These are phyloP conservation scores for Microbotryum intermedium DNA, from an alignment of 1,284 basidiomycete species.

Conservation along the genomic window DNA sequence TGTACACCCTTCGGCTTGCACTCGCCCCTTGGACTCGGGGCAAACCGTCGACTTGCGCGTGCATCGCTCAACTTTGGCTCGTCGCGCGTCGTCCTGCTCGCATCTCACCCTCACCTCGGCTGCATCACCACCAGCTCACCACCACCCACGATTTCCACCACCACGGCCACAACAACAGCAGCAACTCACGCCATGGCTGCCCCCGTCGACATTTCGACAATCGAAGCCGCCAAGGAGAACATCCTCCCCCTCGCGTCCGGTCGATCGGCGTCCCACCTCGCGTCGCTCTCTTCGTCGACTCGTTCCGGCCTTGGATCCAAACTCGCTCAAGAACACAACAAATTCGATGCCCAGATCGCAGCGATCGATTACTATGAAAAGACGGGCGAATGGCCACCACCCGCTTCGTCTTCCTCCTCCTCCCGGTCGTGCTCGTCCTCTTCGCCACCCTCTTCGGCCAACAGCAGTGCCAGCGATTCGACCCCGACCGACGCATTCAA, in stretches of 20 bases:
- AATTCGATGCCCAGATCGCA: constrained; percentile 39
- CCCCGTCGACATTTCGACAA: constrained; percentile 32
- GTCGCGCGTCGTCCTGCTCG: neutral
- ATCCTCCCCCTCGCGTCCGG: constrained; percentile 50
- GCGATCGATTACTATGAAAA: constrained; percentile 38
- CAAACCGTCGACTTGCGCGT: no score
- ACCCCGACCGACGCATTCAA: constrained; percentile 54
- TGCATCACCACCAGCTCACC: neutral
- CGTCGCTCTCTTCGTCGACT: constrained; percentile 42
- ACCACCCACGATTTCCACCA: neutral
- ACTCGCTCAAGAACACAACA: constrained; percentile 41
- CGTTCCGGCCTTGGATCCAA: constrained; percentile 41
- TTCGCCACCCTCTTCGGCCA: no score
- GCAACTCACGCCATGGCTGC: no score
- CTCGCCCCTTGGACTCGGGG: no score
- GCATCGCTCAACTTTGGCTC: no score
- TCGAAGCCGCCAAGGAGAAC: constrained; percentile 54
- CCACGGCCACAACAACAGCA: neutral
- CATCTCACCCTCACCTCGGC: neutral
- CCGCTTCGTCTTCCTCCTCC: neutral
- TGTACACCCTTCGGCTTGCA: no score
- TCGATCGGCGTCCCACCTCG: constrained; percentile 49
- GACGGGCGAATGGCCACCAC: constrained; percentile 14
- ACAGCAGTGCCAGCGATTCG: constrained; percentile 16
- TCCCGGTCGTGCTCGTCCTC: no score